Conservation (phyloP, 2,329 filamentous ascomycete species). For the Fonsecaea multimorphosa region DNA sequence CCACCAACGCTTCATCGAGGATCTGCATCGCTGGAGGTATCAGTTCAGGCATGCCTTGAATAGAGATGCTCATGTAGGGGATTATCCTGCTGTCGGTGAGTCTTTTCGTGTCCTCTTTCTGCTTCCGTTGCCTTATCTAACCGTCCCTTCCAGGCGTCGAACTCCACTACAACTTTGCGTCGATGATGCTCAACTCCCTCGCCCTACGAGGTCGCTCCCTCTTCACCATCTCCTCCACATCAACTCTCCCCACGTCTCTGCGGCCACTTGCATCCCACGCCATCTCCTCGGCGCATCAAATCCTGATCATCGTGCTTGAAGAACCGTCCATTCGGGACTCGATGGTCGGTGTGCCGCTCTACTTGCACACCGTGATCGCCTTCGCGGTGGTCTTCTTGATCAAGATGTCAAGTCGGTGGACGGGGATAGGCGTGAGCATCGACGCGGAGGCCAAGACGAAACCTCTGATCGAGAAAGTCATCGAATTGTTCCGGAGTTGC, state of each 20-base stretch:
- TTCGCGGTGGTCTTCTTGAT: constrained; percentile 55
- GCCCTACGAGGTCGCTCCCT: constrained; percentile 51
- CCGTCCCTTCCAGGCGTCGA: constrained; percentile 50
- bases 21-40: constrained; percentile 60
- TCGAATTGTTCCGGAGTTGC: constrained; percentile 33
- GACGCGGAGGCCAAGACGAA: constrained; percentile 37
- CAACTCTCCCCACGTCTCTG: constrained; percentile 33
- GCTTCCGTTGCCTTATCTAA: not conserved
- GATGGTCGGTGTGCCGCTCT: constrained; percentile 55
- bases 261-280: constrained; percentile 49
- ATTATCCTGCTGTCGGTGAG: constrained; percentile 40
- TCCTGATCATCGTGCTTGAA: constrained; percentile 55
- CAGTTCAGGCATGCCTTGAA: constrained; percentile 49
- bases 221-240: constrained; percentile 50
- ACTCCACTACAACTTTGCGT: constrained; percentile 61
- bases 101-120: not conserved
- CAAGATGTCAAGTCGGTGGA: constrained; percentile 46
- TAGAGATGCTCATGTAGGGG: constrained; percentile 37
- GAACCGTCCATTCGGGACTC: constrained; percentile 57
- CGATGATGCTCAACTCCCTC: constrained; percentile 59
- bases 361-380: constrained; percentile 54
- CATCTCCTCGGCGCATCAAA: constrained; percentile 56
- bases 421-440: constrained; percentile 38
- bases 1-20: constrained; percentile 53
- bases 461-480: constrained; percentile 38